phyloP scores from a whole-genome alignment of 768 basidiomycete species.

The Macrocybe gigantea region DNA sequence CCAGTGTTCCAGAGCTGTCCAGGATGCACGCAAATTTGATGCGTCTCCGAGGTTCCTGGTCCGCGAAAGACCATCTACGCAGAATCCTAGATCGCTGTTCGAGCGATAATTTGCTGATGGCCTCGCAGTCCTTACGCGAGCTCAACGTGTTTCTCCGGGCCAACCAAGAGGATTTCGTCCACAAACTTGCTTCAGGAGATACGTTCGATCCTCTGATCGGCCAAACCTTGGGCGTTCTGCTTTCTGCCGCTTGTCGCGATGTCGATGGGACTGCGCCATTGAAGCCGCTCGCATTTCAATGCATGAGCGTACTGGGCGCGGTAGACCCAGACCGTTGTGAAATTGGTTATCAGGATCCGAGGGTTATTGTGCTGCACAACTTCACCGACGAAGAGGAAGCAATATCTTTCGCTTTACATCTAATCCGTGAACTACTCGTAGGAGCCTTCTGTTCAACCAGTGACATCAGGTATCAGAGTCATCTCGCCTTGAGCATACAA shows the following conservation, averaged over 20 bases:
- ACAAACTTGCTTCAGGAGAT: slow-evolving; percentile 72
- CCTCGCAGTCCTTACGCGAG: slow-evolving; percentile 68
- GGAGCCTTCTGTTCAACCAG: slow-evolving; percentile 90
- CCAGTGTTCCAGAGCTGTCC: slow-evolving; percentile 60
- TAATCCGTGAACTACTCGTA: slow-evolving; percentile 82
- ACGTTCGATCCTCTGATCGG: slow-evolving; percentile 77
- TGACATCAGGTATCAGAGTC: slow-evolving; percentile 86
- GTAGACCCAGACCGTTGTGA: slow-evolving; percentile 93
- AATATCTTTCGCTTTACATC: slow-evolving; percentile 73
- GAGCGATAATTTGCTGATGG: slow-evolving; percentile 79
- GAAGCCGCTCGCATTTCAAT: slow-evolving; percentile 76
- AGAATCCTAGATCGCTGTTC: slow-evolving; percentile 68
- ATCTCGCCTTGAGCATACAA: slow-evolving; percentile 89
- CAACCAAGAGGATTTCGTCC: slow-evolving; percentile 47
- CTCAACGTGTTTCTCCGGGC: slow-evolving; percentile 58
- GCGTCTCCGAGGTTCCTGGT: slow-evolving; percentile 40
- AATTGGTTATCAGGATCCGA: slow-evolving; percentile 47
- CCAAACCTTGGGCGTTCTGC: slow-evolving; percentile 57
- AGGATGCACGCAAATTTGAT: slow-evolving; percentile 36
- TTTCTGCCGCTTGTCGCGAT: slow-evolving; percentile 70
- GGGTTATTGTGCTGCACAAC: slow-evolving; percentile 73
- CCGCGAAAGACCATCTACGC: slow-evolving; percentile 48
- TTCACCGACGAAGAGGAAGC: slow-evolving; percentile 78
- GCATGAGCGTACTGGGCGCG: slow-evolving; percentile 88
- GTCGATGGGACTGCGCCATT: slow-evolving; percentile 67